A percentile compares a stretch with the other conserved stretches of the same genome.
phyloP scores from a whole-genome alignment of 2,329 filamentous ascomycete genomes.

The Penicillium sp. region DNA sequence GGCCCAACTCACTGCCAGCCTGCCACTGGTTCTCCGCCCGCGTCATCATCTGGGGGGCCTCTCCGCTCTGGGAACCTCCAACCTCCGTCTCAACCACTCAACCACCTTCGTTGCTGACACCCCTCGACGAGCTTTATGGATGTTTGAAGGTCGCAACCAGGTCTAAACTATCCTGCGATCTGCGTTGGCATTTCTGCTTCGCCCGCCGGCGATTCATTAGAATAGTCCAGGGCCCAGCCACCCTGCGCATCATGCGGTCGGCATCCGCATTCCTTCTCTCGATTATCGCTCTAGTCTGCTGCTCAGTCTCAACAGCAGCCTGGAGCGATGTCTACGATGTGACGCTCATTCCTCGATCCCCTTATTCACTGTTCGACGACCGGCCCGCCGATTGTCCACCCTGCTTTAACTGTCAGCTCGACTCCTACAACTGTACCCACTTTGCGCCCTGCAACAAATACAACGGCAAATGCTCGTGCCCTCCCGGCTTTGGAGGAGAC shows the following conservation, averaged over 20 bases:
- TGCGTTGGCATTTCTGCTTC: constrained; percentile 9
- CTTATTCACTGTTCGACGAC: constrained; percentile 68
- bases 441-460: constrained; percentile 85
- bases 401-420: constrained; percentile 97
- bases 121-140: constrained; percentile 3
- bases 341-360: constrained; percentile 64
- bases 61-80: constrained; percentile 18
- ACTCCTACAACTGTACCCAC: constrained; percentile 87
- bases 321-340: constrained; percentile 60
- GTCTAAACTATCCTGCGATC: constrained; percentile 10
- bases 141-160: not conserved
- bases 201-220: constrained; percentile 8
- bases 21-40: constrained; percentile 34
- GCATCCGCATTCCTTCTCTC: constrained; percentile 26
- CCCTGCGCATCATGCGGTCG: constrained; percentile 32
- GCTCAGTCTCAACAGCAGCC: constrained; percentile 26
- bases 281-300: constrained; percentile 30
- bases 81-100: constrained; percentile 10
- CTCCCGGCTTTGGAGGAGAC: constrained; percentile 88
- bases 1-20: constrained; percentile 17
- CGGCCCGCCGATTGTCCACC: constrained; percentile 57
- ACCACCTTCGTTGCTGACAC: constrained; percentile 5
- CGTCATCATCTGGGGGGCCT: constrained; percentile 32
- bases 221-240: constrained; percentile 11
- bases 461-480: constrained; percentile 91